Percentiles rank a stretch among this genome's conserved stretches.
phyloP scores from a whole-genome alignment of 2,329 filamentous ascomycete species.

The Botrytis galanthina region DNA sequence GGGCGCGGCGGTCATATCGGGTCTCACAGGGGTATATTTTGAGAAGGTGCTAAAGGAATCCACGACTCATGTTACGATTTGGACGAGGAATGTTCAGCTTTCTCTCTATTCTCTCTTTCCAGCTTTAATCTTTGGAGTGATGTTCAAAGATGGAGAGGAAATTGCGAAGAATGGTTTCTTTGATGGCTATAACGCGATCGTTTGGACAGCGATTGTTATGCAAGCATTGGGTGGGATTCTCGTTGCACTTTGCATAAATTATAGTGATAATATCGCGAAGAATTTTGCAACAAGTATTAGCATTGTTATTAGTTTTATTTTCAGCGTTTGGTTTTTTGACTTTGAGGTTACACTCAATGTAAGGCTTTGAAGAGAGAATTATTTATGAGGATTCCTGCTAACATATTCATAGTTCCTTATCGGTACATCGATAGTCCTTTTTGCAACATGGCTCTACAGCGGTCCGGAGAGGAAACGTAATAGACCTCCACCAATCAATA shows the following conservation, averaged over 20 bases:
- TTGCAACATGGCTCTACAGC: constrained; percentile 83
- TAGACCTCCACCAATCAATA: constrained; percentile 63
- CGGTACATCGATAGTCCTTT: constrained; percentile 75
- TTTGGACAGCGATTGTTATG: constrained; percentile 80
- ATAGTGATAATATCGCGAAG: constrained; percentile 86
- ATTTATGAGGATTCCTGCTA: background rate
- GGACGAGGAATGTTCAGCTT: constrained; percentile 92
- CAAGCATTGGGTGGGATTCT: constrained; percentile 84
- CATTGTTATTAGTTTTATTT: constrained; percentile 81
- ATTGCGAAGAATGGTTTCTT: constrained; percentile 89
- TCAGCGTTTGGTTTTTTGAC: constrained; percentile 82
- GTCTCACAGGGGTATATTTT: constrained; percentile 81
- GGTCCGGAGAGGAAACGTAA: constrained; percentile 58
- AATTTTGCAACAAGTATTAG: constrained; percentile 93
- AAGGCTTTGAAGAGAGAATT: constrained; percentile 43
- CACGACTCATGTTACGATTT: constrained; percentile 72
- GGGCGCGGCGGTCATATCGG: constrained; percentile 74
- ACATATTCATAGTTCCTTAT: constrained; percentile 65
- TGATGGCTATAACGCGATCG: constrained; percentile 87
- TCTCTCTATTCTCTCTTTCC: constrained; percentile 93
- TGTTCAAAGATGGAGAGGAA: constrained; percentile 81
- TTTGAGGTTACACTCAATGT: constrained; percentile 72
- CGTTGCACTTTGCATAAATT: constrained; percentile 77
- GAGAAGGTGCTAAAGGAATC: constrained; percentile 91
- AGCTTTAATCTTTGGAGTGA: constrained; percentile 78